These are phyloP conservation scores for Trypanosoma scelopori DNA, from an alignment of 208 protist species.

Conservation along the genomic window DNA sequence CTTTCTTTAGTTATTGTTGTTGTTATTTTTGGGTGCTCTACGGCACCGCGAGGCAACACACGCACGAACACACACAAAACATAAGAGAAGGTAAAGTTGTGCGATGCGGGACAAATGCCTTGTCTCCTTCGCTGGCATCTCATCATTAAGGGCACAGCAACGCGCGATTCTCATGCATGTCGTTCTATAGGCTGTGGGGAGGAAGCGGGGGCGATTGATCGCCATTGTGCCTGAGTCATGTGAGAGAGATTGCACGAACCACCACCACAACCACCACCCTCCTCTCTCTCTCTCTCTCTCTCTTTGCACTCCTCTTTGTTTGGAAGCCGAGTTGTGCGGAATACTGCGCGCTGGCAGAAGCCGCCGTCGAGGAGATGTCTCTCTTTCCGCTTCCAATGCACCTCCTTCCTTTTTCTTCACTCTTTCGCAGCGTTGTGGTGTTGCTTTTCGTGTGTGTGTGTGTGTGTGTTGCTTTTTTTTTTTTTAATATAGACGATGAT, in stretches of 20 bases:
- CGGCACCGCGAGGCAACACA: no score
- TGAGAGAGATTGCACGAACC: constrained; percentile 66
- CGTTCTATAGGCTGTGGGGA: constrained; percentile 8
- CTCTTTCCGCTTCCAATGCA: neutral
- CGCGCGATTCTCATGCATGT: constrained; percentile 10
- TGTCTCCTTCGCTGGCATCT: constrained; percentile 34
- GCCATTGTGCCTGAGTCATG: constrained; percentile 82
- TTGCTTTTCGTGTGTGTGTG: constrained; percentile 12
- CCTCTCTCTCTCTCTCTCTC: neutral
- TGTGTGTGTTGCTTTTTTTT: constrained; percentile 4
- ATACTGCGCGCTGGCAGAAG: no score
- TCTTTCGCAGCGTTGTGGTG: neutral
- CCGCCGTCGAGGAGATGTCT: neutral
- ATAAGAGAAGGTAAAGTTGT: neutral
- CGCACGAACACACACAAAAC: neutral
- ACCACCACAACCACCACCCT: no score
- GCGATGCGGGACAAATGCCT: neutral
- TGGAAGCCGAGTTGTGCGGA: no score
- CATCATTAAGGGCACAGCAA: constrained; percentile 77
- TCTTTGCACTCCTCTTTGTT: neutral
- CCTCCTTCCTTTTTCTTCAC: constrained; percentile 3
- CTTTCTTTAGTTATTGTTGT: no score
- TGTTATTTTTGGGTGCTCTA: neutral
- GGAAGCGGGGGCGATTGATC: constrained; percentile 23
- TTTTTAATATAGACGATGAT: constrained; percentile 3